Percentiles rank a stretch among this genome's conserved stretches.
These are phyloP conservation scores for Nannochloris sp. DNA, from an alignment of 139 green algal genomes.

Conservation along the genomic window DNA sequence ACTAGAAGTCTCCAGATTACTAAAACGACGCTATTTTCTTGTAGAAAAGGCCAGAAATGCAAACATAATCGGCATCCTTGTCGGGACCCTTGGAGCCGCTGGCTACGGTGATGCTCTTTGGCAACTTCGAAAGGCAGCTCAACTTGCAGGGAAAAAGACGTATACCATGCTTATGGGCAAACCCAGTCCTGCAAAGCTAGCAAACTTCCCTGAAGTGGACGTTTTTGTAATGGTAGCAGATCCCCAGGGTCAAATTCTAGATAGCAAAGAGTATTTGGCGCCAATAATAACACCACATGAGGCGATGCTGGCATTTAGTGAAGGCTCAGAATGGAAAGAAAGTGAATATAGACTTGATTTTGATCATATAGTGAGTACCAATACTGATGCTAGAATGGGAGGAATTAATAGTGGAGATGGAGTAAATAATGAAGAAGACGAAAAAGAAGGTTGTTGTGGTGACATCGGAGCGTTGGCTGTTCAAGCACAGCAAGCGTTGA, in stretches of 20 bases:
- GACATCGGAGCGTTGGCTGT: constrained; percentile 5
- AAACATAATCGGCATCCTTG: constrained; percentile 74
- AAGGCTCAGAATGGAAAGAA: constrained; percentile 16
- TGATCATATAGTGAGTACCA: constrained; percentile 3
- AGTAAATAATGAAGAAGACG: not conserved
- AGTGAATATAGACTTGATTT: constrained; percentile 31
- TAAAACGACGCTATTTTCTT: constrained; percentile 67
- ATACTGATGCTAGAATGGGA: not conserved
- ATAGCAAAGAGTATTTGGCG: constrained; percentile 80
- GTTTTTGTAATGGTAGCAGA: constrained; percentile 44
- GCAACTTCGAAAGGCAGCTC: constrained; percentile 35
- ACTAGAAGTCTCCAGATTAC: constrained; percentile 10
- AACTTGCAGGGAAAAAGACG: constrained; percentile 67
- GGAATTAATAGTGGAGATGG: not conserved
- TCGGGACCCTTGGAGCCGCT: constrained; percentile 71
- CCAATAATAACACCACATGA: constrained; percentile 90
- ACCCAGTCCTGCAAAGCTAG: constrained; percentile 88
- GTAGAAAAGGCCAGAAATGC: constrained; percentile 79
- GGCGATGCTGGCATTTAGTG: constrained; percentile 59
- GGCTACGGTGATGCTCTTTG: constrained; percentile 64
- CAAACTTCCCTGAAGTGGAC: constrained; percentile 94
- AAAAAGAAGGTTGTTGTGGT: not conserved
- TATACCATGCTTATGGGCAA: constrained; percentile 90
- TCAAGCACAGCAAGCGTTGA: constrained; percentile 10
- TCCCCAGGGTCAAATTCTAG: constrained; percentile 57